phyloP scores from a whole-genome alignment of 768 basidiomycete genomes.

The Podaxis sp. region DNA sequence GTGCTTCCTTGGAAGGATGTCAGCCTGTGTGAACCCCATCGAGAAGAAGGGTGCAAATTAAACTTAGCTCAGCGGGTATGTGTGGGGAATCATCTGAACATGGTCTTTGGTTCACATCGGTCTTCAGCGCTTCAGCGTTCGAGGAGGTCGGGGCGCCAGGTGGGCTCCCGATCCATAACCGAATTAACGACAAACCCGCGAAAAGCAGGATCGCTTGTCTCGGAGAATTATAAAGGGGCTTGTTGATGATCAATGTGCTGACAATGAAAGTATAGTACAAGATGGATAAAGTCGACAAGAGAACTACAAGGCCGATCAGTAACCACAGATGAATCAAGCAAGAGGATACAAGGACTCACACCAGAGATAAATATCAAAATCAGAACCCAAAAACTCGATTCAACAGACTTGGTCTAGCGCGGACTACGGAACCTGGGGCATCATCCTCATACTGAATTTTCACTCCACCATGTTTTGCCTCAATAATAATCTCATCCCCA shows the following conservation, averaged over 20 bases:
- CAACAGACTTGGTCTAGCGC: conserved; percentile 56
- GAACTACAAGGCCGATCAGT: not conserved
- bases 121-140: not conserved
- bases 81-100: not conserved
- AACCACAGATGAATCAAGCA: not conserved
- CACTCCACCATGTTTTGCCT: conserved; percentile 36
- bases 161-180: not conserved
- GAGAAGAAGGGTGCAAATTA: conserved; percentile 7
- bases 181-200: not conserved
- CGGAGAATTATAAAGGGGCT: not conserved
- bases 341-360: not conserved
- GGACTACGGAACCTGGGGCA: conserved; percentile 22
- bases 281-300: not conserved
- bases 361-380: conserved; percentile 32
- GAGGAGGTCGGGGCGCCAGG: not conserved
- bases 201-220: not conserved
- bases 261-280: conserved; percentile 9
- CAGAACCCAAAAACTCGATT: conserved; percentile 46
- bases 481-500: conserved; percentile 39
- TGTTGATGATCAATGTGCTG: not conserved
- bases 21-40: not conserved
- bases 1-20: not conserved
- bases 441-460: conserved; percentile 39
- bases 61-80: not conserved
- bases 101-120: not conserved